phyloP scores from a whole-genome alignment of 495 filamentous ascomycete genomes.

The Penicillium paradoxum region DNA sequence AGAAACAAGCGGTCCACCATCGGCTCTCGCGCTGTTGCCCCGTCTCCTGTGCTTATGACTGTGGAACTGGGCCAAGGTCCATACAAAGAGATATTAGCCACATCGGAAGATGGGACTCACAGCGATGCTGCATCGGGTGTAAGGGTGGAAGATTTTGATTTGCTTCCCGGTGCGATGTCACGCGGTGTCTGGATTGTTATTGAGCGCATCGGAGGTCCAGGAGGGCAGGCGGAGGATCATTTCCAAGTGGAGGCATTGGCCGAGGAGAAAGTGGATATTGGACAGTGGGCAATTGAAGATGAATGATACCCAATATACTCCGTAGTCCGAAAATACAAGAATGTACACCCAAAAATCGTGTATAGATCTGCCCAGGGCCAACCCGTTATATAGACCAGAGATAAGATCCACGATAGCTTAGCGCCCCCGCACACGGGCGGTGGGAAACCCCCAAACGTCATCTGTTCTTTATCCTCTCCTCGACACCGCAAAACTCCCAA shows the following conservation, averaged over 20 bases:
- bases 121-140: slow-evolving; percentile 64
- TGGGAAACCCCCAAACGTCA: slow-evolving; percentile 25
- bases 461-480: slow-evolving; percentile 9
- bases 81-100: slow-evolving; percentile 54
- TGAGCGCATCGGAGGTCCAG: slow-evolving; percentile 60
- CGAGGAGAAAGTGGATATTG: slow-evolving; percentile 59
- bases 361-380: background rate
- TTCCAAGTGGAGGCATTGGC: slow-evolving; percentile 66
- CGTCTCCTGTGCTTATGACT: slow-evolving; percentile 56
- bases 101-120: slow-evolving; percentile 59
- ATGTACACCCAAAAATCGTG: background rate
- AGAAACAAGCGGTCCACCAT: slow-evolving; percentile 36
- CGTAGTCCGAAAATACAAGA: background rate
- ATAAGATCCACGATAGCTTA: slow-evolving; percentile 5
- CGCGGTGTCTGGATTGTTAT: slow-evolving; percentile 73
- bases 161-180: slow-evolving; percentile 50
- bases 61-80: slow-evolving; percentile 66
- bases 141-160: slow-evolving; percentile 64
- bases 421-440: slow-evolving; percentile 26
- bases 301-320: slow-evolving; percentile 16
- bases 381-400: background rate
- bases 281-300: slow-evolving; percentile 47
- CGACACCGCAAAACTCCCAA: background rate
- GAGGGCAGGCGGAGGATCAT: slow-evolving; percentile 45
- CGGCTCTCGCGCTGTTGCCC: slow-evolving; percentile 33